Conservation (phyloP, 2,329 filamentous ascomycete species). For the Ophiostoma piceae region DNA sequence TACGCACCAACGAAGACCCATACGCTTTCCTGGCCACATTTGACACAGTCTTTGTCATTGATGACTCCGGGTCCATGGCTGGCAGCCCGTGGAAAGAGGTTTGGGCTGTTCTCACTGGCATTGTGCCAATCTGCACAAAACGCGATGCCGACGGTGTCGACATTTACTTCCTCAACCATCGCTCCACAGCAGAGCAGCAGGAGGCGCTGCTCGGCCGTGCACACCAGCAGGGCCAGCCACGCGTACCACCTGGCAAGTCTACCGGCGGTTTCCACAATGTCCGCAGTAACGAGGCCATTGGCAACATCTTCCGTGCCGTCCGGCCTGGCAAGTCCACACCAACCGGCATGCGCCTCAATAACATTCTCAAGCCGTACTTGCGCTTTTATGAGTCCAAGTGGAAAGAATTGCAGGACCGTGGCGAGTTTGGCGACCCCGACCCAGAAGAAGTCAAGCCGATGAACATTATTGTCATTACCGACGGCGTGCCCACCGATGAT, state of each 20-base stretch:
- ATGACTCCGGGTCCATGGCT: constrained; percentile 85
- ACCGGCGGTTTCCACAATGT: constrained; percentile 61
- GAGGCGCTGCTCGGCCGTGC: background rate
- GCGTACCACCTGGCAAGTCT: constrained; percentile 37
- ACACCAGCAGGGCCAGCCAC: constrained; percentile 28
- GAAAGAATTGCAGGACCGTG: constrained; percentile 30
- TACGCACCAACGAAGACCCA: constrained; percentile 53
- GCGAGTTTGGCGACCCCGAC: constrained; percentile 35
- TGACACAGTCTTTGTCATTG: constrained; percentile 85
- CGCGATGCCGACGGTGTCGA: constrained; percentile 84
- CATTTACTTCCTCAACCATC: constrained; percentile 81
- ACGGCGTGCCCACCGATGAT: constrained; percentile 77
- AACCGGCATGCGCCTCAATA: constrained; percentile 64
- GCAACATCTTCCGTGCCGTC: constrained; percentile 64
- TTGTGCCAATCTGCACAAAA: constrained; percentile 74
- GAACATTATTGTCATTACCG: constrained; percentile 90
- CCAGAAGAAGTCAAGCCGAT: constrained; percentile 60
- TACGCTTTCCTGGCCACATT: constrained; percentile 74
- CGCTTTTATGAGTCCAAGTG: constrained; percentile 41
- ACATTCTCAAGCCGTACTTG: constrained; percentile 71
- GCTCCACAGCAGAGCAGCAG: constrained; percentile 29
- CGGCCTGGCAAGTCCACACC: constrained; percentile 63
- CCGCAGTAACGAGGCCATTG: constrained; percentile 51
- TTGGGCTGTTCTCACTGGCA: constrained; percentile 60
- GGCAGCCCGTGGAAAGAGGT: constrained; percentile 74